Evolutionary conservation across 257 asterid genomes (phyloP).

Genomic region (Ophiorrhiza pumila): DNA sequence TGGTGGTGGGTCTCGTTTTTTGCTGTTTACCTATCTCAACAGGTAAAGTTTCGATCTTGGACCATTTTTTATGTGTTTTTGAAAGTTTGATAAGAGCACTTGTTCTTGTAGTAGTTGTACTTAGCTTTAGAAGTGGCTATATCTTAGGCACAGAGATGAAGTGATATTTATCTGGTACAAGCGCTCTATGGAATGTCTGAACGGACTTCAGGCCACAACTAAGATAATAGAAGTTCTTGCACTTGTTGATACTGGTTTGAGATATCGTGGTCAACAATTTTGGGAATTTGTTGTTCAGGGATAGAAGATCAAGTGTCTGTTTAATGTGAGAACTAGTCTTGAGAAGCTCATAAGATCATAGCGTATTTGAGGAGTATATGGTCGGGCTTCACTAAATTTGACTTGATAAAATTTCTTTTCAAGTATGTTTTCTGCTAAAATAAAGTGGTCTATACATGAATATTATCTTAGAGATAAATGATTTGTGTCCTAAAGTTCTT

Average conservation of each 20-base stretch:
- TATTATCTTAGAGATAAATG: background rate
- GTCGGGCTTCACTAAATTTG: too few species aligned
- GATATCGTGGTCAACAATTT: background rate
- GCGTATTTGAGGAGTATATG: background rate
- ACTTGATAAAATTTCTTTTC: background rate
- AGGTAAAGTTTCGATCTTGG: slow-evolving; percentile 36
- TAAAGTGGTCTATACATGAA: background rate
- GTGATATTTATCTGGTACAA: background rate
- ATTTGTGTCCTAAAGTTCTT: background rate
- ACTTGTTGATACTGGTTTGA: background rate
- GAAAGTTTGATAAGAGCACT: background rate
- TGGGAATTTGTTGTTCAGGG: background rate
- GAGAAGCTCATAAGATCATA: background rate
- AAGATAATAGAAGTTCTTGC: background rate
- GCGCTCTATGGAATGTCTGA: background rate
- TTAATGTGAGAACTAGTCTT: background rate
- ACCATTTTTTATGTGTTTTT: background rate
- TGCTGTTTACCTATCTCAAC: slow-evolving; percentile 73
- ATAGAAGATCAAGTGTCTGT: background rate
- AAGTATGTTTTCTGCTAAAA: background rate
- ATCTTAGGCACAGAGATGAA: background rate
- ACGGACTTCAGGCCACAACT: background rate
- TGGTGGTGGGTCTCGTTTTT: slow-evolving; percentile 99
- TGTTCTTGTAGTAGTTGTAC: background rate
- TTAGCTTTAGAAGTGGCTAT: background rate